phyloP scores from a whole-genome alignment of 2,329 filamentous ascomycete genomes.

The Fusarium sp. region DNA sequence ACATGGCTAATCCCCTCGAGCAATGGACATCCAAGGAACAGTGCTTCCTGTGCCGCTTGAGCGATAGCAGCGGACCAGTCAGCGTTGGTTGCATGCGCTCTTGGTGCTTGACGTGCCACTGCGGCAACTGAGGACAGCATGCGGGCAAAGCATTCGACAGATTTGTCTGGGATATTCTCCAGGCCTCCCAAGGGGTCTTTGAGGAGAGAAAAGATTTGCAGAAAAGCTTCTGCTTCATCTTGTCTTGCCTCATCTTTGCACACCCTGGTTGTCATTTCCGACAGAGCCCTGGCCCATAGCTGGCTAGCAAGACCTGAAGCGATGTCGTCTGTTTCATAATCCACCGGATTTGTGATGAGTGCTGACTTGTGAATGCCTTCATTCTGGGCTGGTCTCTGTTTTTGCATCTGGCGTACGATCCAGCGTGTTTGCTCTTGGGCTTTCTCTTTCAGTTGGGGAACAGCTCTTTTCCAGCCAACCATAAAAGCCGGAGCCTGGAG shows the following conservation, averaged over 20 bases:
- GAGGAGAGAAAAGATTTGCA: neutral
- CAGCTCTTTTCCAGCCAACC: neutral
- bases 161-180: neutral
- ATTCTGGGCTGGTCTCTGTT: neutral
- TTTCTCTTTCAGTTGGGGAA: neutral
- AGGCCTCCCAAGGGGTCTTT: neutral
- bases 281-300: neutral
- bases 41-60: constrained; percentile 2
- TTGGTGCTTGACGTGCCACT: neutral
- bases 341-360: neutral
- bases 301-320: neutral
- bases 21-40: neutral
- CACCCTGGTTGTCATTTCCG: neutral
- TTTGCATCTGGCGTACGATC: neutral
- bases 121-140: neutral
- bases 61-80: neutral
- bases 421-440: neutral
- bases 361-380: neutral
- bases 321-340: neutral
- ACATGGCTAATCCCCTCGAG: neutral
- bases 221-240: neutral
- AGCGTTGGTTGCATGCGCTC: neutral
- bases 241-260: neutral
- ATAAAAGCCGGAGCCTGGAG: neutral
- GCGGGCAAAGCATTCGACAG: neutral